Evolutionary conservation across 257 asterid species (phyloP).

Genomic region (Anisodus tanguticus): DNA sequence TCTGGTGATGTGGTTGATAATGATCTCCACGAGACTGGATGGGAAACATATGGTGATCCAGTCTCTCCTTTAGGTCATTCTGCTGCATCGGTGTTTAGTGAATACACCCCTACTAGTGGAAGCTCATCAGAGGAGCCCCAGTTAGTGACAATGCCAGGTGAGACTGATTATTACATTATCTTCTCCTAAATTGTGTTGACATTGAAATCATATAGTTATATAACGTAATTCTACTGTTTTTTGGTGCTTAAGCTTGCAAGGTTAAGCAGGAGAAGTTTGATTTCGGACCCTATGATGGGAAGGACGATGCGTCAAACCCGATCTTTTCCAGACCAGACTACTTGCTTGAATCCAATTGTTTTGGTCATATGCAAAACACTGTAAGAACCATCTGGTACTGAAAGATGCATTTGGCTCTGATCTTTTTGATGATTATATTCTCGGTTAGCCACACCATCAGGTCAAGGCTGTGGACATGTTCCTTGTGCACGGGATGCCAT

Average conservation of each 20-base stretch:
- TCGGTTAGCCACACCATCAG: constrained; percentile 32
- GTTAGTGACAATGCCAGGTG: constrained; percentile 45
- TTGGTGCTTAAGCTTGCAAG: constrained; percentile 42
- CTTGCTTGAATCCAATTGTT: constrained; percentile 49
- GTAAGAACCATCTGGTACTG: constrained; percentile 39
- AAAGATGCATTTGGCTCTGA: constrained; percentile 49
- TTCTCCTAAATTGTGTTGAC: background rate
- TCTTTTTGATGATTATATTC: constrained; percentile 44
- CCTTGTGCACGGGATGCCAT: constrained; percentile 28
- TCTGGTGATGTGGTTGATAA: constrained; percentile 35
- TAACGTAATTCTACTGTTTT: background rate
- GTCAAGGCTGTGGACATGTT: constrained; percentile 23
- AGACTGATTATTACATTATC: constrained; percentile 25
- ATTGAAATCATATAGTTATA: constrained; percentile 17
- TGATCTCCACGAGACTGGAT: constrained; percentile 45
- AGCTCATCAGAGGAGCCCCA: constrained; percentile 54
- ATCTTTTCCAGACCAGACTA: constrained; percentile 33
- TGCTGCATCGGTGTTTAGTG: constrained; percentile 49
- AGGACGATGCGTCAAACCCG: constrained; percentile 42
- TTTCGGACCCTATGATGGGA: constrained; percentile 33
- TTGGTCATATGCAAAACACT: constrained; percentile 41
- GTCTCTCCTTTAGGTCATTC: constrained; percentile 59
- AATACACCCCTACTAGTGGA: constrained; percentile 47
- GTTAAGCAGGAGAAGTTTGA: constrained; percentile 43
- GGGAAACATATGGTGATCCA: constrained; percentile 49